Conservation (phyloP, 2,329 filamentous ascomycete species). For the Epichloe uncinata region DNA sequence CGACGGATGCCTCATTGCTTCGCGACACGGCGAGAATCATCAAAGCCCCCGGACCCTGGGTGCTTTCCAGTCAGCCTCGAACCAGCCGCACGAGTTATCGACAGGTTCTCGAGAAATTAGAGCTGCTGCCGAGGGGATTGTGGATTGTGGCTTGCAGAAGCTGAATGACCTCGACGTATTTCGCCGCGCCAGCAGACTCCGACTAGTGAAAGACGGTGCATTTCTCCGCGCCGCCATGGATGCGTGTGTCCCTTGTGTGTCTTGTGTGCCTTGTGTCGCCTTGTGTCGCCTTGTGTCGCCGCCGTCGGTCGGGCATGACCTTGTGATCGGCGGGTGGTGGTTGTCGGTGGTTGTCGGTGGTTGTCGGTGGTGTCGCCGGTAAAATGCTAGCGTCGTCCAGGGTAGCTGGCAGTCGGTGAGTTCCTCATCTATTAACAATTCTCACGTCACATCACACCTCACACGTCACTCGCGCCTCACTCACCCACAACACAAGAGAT, state of each 20-base stretch:
- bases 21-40: not conserved
- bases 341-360: too few relatives aligned
- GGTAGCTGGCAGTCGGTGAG: too few relatives aligned
- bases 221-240: not conserved
- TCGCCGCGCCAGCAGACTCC: not conserved
- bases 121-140: not conserved
- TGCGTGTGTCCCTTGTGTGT: too few relatives aligned
- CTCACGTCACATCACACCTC: too few relatives aligned
- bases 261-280: not conserved
- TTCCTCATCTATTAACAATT: too few relatives aligned
- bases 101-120: not conserved
- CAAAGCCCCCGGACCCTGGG: not conserved
- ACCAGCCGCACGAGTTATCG: constrained; percentile 10
- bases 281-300: not conserved
- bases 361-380: too few relatives aligned
- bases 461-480: too few relatives aligned
- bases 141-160: constrained; percentile 21
- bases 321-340: too few relatives aligned
- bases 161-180: constrained; percentile 15
- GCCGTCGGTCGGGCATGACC: not conserved
- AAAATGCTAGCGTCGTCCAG: too few relatives aligned
- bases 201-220: not conserved
- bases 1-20: not conserved
- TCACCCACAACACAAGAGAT: not conserved
- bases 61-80: not conserved